Conservation (phyloP, 2,329 filamentous ascomycete genomes). For the Lasiodiplodia hormozganensis region DNA sequence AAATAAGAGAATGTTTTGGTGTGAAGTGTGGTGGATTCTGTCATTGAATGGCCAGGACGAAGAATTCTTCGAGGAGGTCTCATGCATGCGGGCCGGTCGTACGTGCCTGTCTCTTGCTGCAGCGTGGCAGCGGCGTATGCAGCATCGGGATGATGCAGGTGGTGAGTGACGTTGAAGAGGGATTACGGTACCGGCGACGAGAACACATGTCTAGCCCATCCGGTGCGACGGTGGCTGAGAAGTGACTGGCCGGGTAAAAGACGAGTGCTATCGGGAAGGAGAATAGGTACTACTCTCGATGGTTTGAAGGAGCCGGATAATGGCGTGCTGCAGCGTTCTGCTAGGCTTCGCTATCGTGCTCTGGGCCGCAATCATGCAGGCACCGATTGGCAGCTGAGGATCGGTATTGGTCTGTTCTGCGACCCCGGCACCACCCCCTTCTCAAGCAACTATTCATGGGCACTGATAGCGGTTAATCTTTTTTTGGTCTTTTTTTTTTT, state of each 20-base stretch:
- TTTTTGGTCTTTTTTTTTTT: background rate
- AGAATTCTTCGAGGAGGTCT: constrained; percentile 3
- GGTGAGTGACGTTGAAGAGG: constrained; percentile 5
- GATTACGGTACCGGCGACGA: background rate
- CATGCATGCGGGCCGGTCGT: background rate
- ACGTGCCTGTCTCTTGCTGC: constrained; percentile 3
- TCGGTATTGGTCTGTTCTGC: background rate
- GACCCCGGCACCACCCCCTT: background rate
- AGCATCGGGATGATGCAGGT: constrained; percentile 20
- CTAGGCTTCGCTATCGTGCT: background rate
- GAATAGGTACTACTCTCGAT: background rate
- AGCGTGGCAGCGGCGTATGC: constrained; percentile 22
- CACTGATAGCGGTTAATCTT: background rate
- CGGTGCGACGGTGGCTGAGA: constrained; percentile 19
- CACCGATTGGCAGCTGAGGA: background rate
- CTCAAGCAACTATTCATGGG: background rate
- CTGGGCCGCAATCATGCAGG: constrained; percentile 2
- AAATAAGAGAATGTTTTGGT: background rate
- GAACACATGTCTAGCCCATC: constrained; percentile 5
- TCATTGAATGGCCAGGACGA: background rate
- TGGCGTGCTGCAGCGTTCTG: background rate
- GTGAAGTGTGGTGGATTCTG: background rate
- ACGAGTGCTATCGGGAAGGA: background rate
- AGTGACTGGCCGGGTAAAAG: constrained; percentile 8
- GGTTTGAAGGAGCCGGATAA: background rate